These are phyloP conservation scores for Geotrichum phurueaensis DNA, from an alignment of 1,139 yeast species.

Conservation along the genomic window DNA sequence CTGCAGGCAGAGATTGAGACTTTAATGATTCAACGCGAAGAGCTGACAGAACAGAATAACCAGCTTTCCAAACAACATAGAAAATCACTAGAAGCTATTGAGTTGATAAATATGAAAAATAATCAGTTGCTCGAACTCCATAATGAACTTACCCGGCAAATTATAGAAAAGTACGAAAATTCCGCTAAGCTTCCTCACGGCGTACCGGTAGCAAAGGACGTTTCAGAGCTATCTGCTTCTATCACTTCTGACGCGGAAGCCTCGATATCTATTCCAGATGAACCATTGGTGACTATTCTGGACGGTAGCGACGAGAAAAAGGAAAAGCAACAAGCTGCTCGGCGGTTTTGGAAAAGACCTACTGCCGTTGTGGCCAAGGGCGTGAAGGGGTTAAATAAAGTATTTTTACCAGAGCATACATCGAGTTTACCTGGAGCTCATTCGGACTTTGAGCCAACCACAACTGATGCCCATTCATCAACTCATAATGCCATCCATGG, in stretches of 20 bases:
- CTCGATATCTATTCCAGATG: neutral
- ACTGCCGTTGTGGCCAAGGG: conserved; percentile 29
- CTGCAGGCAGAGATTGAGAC: conserved; percentile 33
- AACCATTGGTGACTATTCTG: conserved; percentile 1
- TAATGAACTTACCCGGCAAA: neutral
- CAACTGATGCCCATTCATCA: neutral
- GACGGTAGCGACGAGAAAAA: conserved; percentile 22
- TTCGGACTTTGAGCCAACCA: neutral
- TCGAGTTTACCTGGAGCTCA: conserved; percentile 3
- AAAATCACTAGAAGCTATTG: neutral
- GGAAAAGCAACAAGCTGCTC: conserved; percentile 22
- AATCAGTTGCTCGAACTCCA: conserved; percentile 2
- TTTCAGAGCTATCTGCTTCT: conserved; percentile 20
- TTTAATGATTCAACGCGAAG: conserved; percentile 31
- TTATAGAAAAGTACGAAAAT: neutral
- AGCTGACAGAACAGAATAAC: conserved; percentile 30
- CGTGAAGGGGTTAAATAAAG: conserved; percentile 29
- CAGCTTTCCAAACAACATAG: conserved; percentile 24
- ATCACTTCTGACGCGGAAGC: conserved; percentile 29
- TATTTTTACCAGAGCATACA: conserved; percentile 29
- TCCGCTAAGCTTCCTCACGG: neutral
- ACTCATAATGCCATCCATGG: neutral
- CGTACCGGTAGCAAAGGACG: conserved; percentile 1
- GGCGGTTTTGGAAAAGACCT: conserved; percentile 36
- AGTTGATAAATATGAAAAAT: neutral